Conservation (phyloP, 352 stramenopile genomes). For the Phytophthora chlamydospora region DNA sequence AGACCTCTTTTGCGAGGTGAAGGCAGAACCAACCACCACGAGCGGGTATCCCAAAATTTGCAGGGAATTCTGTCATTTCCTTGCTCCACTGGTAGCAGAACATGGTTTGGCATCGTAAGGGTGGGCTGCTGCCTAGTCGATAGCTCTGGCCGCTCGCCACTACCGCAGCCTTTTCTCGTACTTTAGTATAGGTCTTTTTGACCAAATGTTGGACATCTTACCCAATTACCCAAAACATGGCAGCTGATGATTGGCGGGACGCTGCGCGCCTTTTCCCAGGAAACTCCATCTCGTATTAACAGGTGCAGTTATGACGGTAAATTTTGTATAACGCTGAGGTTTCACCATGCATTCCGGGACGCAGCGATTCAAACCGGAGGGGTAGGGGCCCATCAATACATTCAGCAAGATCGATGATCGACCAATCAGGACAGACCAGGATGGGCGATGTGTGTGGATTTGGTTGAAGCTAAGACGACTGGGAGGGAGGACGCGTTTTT, state of each 20-base stretch:
- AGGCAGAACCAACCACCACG: no score
- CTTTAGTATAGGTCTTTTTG: no score
- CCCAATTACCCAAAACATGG: no score
- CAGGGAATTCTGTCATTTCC: no score
- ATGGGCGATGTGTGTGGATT: not conserved
- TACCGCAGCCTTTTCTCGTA: no score
- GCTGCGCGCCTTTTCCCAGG: conserved; percentile 33
- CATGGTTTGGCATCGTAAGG: no score
- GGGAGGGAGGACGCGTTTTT: conserved; percentile 40
- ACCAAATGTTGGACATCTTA: no score
- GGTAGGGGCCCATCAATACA: conserved; percentile 6
- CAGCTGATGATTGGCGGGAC: conserved; percentile 9
- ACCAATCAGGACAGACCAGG: conserved; percentile 1
- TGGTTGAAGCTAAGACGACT: not conserved
- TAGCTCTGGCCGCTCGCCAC: no score
- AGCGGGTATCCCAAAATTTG: no score
- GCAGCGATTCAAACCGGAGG: conserved; percentile 8
- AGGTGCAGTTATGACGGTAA: not conserved
- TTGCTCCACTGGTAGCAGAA: no score
- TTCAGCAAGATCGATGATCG: conserved; percentile 3
- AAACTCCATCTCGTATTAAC: not conserved
- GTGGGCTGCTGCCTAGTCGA: no score
- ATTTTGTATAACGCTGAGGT: not conserved
- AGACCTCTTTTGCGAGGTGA: no score
- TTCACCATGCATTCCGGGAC: conserved; percentile 1